A percentile compares a stretch with the other conserved stretches of the same genome.
phyloP scores from a whole-genome alignment of 164 flowering plant genomes.

The Umbellularia californica region DNA sequence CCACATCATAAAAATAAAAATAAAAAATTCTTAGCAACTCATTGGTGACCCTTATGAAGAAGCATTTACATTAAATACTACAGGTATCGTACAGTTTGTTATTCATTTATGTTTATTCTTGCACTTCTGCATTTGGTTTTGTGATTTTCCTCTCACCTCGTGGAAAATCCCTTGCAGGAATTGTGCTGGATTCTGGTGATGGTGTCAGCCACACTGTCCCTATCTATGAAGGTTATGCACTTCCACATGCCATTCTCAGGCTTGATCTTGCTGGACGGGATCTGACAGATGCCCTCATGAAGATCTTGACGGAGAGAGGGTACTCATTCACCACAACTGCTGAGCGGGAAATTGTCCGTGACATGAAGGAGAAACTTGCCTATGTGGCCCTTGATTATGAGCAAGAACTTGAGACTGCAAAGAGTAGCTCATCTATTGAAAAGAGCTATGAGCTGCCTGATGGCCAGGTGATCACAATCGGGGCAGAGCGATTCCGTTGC shows the following conservation, averaged over 20 bases:
- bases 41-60: no score
- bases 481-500: constrained; percentile 17
- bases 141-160: background rate
- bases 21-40: no score
- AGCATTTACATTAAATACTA: no score
- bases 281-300: constrained; percentile 17
- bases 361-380: constrained; percentile 18
- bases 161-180: constrained; percentile 4
- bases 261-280: constrained; percentile 18
- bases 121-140: background rate
- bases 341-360: constrained; percentile 17
- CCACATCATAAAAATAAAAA: no score
- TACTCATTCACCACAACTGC: constrained; percentile 16
- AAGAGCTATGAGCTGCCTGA: constrained; percentile 20
- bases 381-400: constrained; percentile 20
- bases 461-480: constrained; percentile 18
- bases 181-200: constrained; percentile 22
- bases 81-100: background rate
- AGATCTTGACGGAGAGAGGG: constrained; percentile 13
- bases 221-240: constrained; percentile 19
- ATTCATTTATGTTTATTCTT: background rate
- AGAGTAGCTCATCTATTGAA: constrained; percentile 14
- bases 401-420: constrained; percentile 18
- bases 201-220: constrained; percentile 23
- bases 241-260: constrained; percentile 20